Evolutionary conservation across 2,329 filamentous ascomycete species (phyloP), one percentile per base, ranked within the genome.

Genomic region (Exophiala lecanii-corni): DNA sequence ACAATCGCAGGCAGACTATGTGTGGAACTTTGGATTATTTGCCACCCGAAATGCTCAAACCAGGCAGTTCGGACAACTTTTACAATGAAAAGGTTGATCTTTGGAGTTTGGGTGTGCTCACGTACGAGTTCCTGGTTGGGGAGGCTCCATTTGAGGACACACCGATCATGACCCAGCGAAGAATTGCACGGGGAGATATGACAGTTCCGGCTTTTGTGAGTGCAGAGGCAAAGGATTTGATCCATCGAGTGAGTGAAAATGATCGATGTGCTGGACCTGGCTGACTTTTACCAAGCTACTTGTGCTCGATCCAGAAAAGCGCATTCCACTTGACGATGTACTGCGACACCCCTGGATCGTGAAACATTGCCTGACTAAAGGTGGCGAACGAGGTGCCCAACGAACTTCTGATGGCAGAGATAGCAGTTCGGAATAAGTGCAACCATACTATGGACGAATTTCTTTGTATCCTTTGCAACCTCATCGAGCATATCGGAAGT

Each of bases 101-200:
- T 49, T 98, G 92, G 92, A 92, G 86, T 61, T 71, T 98, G 59
- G 92, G 92, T 17, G 92, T 97, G 16, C 67, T 98, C 66, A 94
- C 85, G 2, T 98, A 97, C 59, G 92, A 98, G 67, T 98, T 98
- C 58, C 68, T 98, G 46, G 87, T 94, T 23, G 92, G 92, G 47
- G 89, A 96, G 70, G 92, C 92, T 12, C 92, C 92, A 0, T 98
- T 98, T 59, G 92, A 98, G 66, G 92, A 97, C 59, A 92, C 87
- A 2, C 87, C 87, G 3, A 79, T 91, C 50, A 94, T 95, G 86
- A 98, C 92, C 18, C 89, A 95, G 56, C 75, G 87, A 56, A 81
- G 89, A 59, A 98, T 98, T 64, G 79, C 82, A 4, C 75, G 87
- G 55, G 87, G 84, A 20, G 92, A 97, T 59, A 96, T 97, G 87